A percentile compares a stretch with the other conserved stretches of the same genome.
phyloP scores from a whole-genome alignment of 1,284 basidiomycete genomes.

The Peniophora sp. region DNA sequence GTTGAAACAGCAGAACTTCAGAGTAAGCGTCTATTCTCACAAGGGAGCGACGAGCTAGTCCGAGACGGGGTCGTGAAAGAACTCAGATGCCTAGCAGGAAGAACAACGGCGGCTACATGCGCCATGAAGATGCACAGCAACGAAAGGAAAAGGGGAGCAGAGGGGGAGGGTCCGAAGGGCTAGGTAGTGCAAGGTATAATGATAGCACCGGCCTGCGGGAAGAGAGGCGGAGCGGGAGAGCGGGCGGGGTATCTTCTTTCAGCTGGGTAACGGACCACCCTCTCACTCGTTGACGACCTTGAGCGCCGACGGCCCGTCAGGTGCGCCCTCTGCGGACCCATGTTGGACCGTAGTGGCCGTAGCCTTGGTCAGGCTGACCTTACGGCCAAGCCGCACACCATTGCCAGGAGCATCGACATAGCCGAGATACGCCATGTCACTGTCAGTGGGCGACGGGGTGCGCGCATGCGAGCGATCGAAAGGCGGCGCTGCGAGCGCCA shows the following conservation, averaged over 20 bases:
- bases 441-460: background rate
- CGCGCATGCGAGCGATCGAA: background rate
- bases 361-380: background rate
- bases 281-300: conserved; percentile 12
- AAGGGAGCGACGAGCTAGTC: background rate
- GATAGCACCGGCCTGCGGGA: background rate
- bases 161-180: conserved; percentile 1
- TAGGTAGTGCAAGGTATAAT: conserved; percentile 1
- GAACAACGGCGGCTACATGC: background rate
- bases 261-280: background rate
- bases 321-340: too few species aligned
- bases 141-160: background rate
- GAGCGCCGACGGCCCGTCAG: background rate
- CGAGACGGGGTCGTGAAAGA: background rate
- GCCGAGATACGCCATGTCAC: background rate
- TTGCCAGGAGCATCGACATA: background rate
- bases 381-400: background rate
- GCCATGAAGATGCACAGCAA: background rate
- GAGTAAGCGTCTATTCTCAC: background rate
- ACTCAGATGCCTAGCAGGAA: background rate
- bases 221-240: background rate
- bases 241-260: background rate
- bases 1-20: too few species aligned
- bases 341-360: background rate
- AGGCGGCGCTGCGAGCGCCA: background rate